A percentile compares a stretch with the other conserved stretches of the same genome.
These are phyloP conservation scores for Kitagawia praeruptora DNA, from an alignment of 129 eudicot genomes.

Conservation along the genomic window DNA sequence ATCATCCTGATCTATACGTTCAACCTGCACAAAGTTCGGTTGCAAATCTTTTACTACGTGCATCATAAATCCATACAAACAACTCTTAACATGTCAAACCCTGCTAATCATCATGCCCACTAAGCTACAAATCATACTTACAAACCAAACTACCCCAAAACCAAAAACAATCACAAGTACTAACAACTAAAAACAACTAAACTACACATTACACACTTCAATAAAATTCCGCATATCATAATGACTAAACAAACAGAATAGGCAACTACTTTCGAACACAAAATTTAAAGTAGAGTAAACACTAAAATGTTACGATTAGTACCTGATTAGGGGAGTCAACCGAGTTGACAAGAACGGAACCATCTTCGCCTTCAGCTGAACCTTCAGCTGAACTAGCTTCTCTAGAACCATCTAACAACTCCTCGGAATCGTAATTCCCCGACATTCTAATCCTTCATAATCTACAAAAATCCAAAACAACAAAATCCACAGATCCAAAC, in stretches of 20 bases:
- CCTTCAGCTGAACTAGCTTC: slow-evolving; percentile 22
- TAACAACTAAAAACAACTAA: background rate
- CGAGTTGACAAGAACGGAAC: slow-evolving; percentile 12
- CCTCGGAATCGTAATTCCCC: slow-evolving; percentile 35
- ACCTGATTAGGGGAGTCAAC: slow-evolving; percentile 31
- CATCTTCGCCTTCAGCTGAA: slow-evolving; percentile 8
- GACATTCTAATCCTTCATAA: slow-evolving; percentile 44
- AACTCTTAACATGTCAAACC: background rate
- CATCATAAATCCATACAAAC: background rate
- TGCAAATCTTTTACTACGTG: background rate
- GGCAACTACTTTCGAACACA: background rate
- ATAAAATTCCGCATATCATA: background rate
- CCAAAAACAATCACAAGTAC: background rate
- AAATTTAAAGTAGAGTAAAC: too few relatives aligned
- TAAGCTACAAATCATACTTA: background rate
- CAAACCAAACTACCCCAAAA: background rate
- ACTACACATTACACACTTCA: background rate
- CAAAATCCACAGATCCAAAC: background rate
- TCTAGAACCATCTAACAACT: slow-evolving; percentile 29
- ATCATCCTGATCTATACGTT: slow-evolving; percentile 37
- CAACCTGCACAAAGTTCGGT: slow-evolving; percentile 25
- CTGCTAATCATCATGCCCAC: background rate
- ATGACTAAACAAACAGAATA: background rate
- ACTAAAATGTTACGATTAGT: background rate
- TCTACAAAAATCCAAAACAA: background rate